A percentile compares a stretch with the other conserved stretches of the same genome.
phyloP scores from a whole-genome alignment of 139 green algal species.

The Micractinium conductrix region DNA sequence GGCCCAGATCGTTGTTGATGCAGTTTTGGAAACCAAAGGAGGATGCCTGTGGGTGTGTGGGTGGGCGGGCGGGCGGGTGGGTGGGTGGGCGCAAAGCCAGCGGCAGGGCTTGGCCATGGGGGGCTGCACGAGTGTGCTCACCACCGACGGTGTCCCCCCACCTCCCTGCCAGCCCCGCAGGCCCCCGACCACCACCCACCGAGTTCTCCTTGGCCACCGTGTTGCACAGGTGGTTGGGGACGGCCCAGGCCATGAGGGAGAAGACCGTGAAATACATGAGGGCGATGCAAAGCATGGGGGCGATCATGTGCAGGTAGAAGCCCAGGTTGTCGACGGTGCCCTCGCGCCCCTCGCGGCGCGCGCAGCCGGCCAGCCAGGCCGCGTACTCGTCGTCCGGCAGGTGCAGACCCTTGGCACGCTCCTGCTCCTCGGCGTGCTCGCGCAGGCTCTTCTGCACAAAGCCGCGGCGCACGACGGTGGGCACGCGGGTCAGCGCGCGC shows the following conservation, averaged over 20 bases:
- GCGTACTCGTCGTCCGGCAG: slow-evolving; percentile 16
- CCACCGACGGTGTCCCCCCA: background rate
- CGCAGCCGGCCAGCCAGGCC: slow-evolving; percentile 1
- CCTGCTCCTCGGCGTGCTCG: background rate
- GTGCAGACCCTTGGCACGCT: background rate
- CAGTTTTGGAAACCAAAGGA: slow-evolving; percentile 5
- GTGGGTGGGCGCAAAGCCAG: too few species aligned
- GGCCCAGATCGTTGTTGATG: background rate
- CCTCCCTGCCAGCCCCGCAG: background rate
- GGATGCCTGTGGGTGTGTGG: background rate
- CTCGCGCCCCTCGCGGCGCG: background rate
- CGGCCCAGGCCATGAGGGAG: background rate
- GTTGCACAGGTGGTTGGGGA: slow-evolving; percentile 27
- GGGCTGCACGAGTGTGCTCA: too few species aligned
- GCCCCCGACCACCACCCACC: background rate
- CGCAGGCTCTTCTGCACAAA: too few species aligned
- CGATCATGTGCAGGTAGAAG: slow-evolving; percentile 11
- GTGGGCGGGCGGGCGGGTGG: background rate
- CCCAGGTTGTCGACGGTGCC: background rate
- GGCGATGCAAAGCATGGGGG: background rate
- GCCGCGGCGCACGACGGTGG: too few species aligned
- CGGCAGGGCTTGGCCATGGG: too few species aligned
- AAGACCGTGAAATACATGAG: background rate
- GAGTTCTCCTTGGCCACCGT: slow-evolving; percentile 21
- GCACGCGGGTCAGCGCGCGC: too few species aligned